Evolutionary conservation across 75 land plant species (phyloP), one percentile per base, ranked within the genome.

Genomic region (Cryptomeria japonica): DNA sequence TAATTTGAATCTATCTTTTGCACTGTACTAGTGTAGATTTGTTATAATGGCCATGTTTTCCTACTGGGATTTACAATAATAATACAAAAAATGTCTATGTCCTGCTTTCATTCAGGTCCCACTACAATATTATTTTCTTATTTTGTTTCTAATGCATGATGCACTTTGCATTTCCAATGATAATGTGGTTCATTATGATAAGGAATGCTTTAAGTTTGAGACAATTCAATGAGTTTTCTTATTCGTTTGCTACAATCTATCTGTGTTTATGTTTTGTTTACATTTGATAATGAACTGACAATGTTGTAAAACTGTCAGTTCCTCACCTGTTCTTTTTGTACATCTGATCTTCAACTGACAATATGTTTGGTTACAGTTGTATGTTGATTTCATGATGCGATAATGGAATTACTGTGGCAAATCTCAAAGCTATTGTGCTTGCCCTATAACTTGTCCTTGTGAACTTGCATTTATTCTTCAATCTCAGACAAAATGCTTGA

Each of bases 11-110:
- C 79, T 1, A 61, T 53, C 10, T 75, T 31, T 56, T 80, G 72
- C 5, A 56, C 47, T 51, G 5, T 38, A 38, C 16, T 78, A 1
- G 14, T 78, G 41, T 5, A 38, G 6, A 16, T 14, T 78, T 78
- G 1, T 38, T 78, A 37, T 1, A 39, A 15, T 36, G 41, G 38
- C 18, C 19, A 8, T 36, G 3, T 38, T 39, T 78, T 31, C 6
- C 19, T 78, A 0, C 8, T 37, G 7, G 41, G 19, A 16, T 78
- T 38, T 78, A 15, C 22, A 78, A 78, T 38, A 0, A 38, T 16
- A 78, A 38, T 78, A 13, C 47, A 11, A 0, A 14, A 92, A 19
- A 91, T 58, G 88, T 70, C 89, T 44, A 92, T 58, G 86, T 84
- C 18, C 38, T 16, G 18, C 6, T 38, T 46, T 15, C 19, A 37